Evolutionary conservation across 1,139 yeast species (phyloP).

Genomic region (Scheffersomyces lignicola): DNA sequence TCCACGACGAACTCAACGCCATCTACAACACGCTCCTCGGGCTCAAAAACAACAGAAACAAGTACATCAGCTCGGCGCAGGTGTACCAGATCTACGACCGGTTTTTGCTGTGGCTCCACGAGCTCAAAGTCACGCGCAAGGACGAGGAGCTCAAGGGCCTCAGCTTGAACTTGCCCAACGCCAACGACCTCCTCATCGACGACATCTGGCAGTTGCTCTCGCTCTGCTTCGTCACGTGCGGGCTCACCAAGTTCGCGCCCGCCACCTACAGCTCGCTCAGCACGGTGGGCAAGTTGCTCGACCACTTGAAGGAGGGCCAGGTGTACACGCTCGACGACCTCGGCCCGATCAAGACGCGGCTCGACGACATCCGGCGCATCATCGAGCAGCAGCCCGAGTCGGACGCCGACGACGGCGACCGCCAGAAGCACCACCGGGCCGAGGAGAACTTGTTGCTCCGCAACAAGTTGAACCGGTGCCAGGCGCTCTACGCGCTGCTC

Average conservation of each 20-base stretch:
- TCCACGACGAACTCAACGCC: conserved; percentile 46
- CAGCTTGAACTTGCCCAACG: conserved; percentile 36
- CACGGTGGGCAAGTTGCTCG: conserved; percentile 78
- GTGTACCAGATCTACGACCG: conserved; percentile 55
- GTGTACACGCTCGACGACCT: conserved; percentile 84
- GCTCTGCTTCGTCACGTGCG: conserved; percentile 86
- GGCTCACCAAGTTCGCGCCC: conserved; percentile 85
- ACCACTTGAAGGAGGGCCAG: conserved; percentile 76
- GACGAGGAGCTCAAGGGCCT: conserved; percentile 49
- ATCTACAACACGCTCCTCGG: conserved; percentile 52
- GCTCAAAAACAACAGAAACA: conserved; percentile 65
- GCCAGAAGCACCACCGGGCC: conserved; percentile 29
- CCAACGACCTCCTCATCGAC: conserved; percentile 73
- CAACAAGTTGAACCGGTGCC: conserved; percentile 59
- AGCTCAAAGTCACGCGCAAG: conserved; percentile 48
- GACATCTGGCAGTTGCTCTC: conserved; percentile 87
- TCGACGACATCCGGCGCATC: conserved; percentile 65
- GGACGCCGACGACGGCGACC: conserved; percentile 19
- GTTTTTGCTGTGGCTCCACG: conserved; percentile 52
- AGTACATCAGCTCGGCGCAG: conserved; percentile 64
- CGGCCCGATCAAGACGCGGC: conserved; percentile 68
- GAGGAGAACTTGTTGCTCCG: conserved; percentile 61
- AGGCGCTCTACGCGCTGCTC: conserved; percentile 52
- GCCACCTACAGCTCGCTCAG: conserved; percentile 88
- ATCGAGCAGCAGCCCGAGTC: conserved; percentile 45